These are phyloP conservation scores for Myxozyma neotropica DNA, from an alignment of 805 yeast species.

Conservation along the genomic window DNA sequence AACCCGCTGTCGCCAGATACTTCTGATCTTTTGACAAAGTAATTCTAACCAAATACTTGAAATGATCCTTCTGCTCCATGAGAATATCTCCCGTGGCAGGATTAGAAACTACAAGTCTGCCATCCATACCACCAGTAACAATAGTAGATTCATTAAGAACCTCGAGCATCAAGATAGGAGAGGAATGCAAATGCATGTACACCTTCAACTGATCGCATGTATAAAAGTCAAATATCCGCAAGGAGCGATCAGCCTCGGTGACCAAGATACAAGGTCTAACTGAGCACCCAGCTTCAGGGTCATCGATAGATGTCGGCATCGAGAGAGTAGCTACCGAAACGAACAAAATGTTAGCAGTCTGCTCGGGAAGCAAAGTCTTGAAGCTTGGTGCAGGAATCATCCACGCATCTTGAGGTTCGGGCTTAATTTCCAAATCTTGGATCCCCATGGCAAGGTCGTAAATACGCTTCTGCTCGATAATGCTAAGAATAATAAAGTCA, in stretches of 20 bases:
- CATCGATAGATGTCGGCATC: slow-evolving; percentile 22
- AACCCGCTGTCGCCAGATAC: slow-evolving; percentile 46
- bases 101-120: slow-evolving; percentile 44
- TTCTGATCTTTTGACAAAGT: slow-evolving; percentile 44
- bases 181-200: slow-evolving; percentile 27
- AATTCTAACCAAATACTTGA: slow-evolving; percentile 44
- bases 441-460: slow-evolving; percentile 27
- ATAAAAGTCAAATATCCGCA: slow-evolving; percentile 31
- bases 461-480: slow-evolving; percentile 32
- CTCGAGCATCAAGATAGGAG: slow-evolving; percentile 28
- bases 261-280: slow-evolving; percentile 28
- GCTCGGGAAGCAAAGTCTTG: slow-evolving; percentile 25
- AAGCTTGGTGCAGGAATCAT: slow-evolving; percentile 26
- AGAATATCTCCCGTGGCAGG: slow-evolving; percentile 25
- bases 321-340: slow-evolving; percentile 29
- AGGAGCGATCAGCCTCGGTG: slow-evolving; percentile 30
- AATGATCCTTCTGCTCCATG: slow-evolving; percentile 44
- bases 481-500: slow-evolving; percentile 17
- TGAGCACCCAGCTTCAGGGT: slow-evolving; percentile 9
- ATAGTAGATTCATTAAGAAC: slow-evolving; percentile 40
- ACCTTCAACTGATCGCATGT: slow-evolving; percentile 23
- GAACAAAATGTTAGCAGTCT: slow-evolving; percentile 29
- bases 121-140: slow-evolving; percentile 58
- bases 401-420: slow-evolving; percentile 25
- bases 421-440: slow-evolving; percentile 18